Conservation (phyloP, 208 protist species). For the Crithidia expoeki region DNA sequence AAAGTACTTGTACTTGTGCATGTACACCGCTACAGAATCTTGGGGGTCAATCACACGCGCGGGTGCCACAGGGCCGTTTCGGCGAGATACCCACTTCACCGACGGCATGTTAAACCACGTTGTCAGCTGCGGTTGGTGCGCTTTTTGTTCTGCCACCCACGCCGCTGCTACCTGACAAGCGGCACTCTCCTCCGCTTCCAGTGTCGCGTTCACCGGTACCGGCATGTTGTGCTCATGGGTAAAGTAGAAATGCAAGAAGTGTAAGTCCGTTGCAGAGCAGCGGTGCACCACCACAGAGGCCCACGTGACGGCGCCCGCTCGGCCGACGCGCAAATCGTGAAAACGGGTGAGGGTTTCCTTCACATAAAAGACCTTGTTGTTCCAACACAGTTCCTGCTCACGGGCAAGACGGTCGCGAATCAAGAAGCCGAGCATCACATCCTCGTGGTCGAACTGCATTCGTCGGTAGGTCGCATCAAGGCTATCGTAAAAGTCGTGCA, state of each 20-base stretch:
- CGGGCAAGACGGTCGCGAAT: neutral
- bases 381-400: neutral
- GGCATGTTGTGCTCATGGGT: neutral
- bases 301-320: neutral
- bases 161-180: neutral
- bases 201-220: neutral
- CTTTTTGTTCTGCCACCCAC: slow-evolving; percentile 1
- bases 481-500: neutral
- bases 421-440: neutral
- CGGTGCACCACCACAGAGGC: slow-evolving; percentile 14
- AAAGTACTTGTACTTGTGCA: neutral
- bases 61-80: neutral
- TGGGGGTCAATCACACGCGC: neutral
- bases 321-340: slow-evolving; percentile 14
- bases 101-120: slow-evolving; percentile 4
- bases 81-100: neutral
- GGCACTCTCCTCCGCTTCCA: neutral
- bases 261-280: neutral
- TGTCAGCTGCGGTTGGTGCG: neutral
- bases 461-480: neutral
- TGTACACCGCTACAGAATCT: slow-evolving; percentile 7
- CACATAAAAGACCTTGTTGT: slow-evolving; percentile 7
- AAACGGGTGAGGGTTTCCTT: slow-evolving; percentile 14
- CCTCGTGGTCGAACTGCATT: neutral
- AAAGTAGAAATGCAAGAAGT: slow-evolving; percentile 5